Percentiles rank a stretch among this genome's conserved stretches.
Conservation (phyloP, 805 yeast genomes). For the Nakazawaea wyomingensis region DNA sequence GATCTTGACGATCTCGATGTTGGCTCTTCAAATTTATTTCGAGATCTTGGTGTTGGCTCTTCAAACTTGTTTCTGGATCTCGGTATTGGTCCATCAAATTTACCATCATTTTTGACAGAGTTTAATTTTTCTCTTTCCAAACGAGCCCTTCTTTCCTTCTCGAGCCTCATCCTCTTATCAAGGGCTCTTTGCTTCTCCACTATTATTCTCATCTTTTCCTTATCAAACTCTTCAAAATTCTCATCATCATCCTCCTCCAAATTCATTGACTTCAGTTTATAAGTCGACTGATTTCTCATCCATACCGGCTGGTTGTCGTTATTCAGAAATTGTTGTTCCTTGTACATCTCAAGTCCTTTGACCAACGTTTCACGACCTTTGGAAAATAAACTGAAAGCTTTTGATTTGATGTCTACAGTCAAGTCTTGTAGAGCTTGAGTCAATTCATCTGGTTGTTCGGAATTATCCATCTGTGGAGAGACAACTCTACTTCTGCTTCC, state of each 20-base stretch:
- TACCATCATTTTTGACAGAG: background rate
- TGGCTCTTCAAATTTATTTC: constrained; percentile 4
- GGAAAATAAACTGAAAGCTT: constrained; percentile 54
- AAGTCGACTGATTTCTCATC: constrained; percentile 58
- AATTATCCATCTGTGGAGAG: background rate
- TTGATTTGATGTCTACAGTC: constrained; percentile 49
- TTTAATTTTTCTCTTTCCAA: constrained; percentile 1
- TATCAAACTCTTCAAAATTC: constrained; percentile 41
- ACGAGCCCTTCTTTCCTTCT: constrained; percentile 18
- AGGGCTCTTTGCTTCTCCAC: constrained; percentile 35
- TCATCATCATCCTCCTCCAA: constrained; percentile 37
- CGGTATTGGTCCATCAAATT: constrained; percentile 3
- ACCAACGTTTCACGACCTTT: constrained; percentile 57
- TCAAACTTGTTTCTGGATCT: constrained; percentile 2
- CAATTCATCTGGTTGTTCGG: constrained; percentile 26
- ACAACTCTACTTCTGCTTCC: background rate
- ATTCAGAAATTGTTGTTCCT: constrained; percentile 27
- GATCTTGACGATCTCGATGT: background rate
- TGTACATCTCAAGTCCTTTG: constrained; percentile 58
- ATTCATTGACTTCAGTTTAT: constrained; percentile 34
- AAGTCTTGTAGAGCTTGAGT: constrained; percentile 43
- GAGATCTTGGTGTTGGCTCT: constrained; percentile 1
- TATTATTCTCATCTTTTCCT: constrained; percentile 34
- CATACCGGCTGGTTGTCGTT: constrained; percentile 54
- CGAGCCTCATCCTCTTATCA: constrained; percentile 24